Percentiles rank a stretch among this genome's conserved stretches.
Evolutionary conservation across 179 eudicot genomes (phyloP).

Genomic region (Heliamphora ciliata): DNA sequence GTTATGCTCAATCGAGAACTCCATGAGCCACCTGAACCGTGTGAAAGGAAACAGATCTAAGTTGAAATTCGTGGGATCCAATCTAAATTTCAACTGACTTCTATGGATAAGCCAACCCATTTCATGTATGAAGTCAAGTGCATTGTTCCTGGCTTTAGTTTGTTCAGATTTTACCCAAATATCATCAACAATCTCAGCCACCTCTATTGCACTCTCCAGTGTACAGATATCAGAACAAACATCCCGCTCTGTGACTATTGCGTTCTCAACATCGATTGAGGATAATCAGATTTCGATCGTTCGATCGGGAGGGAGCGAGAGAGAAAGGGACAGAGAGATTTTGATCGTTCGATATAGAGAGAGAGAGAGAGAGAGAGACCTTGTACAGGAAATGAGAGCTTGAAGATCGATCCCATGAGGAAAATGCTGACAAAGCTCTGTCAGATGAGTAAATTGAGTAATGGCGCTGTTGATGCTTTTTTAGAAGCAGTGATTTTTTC

Average conservation of each 20-base stretch:
- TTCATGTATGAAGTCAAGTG: slow-evolving; percentile 76
- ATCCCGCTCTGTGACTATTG: slow-evolving; percentile 68
- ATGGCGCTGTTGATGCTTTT: no score
- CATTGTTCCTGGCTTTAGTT: slow-evolving; percentile 32
- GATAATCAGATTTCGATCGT: no score
- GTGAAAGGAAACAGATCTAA: slow-evolving; percentile 50
- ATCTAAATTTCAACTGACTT: slow-evolving; percentile 31
- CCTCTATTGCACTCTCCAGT: slow-evolving; percentile 53
- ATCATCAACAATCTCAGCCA: slow-evolving; percentile 28
- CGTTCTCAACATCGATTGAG: no score
- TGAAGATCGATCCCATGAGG: no score
- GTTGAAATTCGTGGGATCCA: slow-evolving; percentile 25
- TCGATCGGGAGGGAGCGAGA: no score
- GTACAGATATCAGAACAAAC: slow-evolving; percentile 79
- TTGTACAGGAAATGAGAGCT: no score
- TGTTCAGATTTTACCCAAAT: slow-evolving; percentile 19
- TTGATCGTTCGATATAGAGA: no score
- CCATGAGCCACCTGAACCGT: slow-evolving; percentile 62
- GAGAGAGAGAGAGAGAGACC: no score
- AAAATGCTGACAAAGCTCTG: no score
- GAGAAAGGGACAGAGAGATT: no score
- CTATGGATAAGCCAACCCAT: slow-evolving; percentile 93
- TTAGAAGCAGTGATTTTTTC: no score
- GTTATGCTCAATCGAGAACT: slow-evolving; percentile 60
- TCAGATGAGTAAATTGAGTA: no score